These are phyloP conservation scores for Inga oerstediana DNA, from an alignment of 306 rosid genomes.

Conservation along the genomic window DNA sequence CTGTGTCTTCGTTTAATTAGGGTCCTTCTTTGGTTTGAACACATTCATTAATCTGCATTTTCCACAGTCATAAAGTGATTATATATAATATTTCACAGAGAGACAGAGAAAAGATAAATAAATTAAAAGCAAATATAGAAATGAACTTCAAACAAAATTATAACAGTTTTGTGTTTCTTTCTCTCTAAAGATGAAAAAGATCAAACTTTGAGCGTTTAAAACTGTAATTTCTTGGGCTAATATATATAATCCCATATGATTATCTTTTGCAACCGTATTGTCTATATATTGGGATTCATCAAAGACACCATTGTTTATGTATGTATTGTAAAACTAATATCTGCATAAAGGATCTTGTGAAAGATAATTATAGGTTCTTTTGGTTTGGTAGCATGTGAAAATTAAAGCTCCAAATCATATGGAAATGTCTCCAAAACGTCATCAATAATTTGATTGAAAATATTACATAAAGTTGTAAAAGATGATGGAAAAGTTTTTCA, in stretches of 20 bases:
- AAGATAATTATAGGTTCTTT: neutral
- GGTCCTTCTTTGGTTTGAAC: neutral
- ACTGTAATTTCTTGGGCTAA: neutral
- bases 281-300: neutral
- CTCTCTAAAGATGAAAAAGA: neutral
- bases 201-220: neutral
- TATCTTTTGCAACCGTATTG: neutral
- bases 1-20: neutral
- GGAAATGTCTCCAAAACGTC: neutral
- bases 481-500: constrained; percentile 30
- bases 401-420: neutral
- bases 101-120: neutral
- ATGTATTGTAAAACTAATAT: neutral
- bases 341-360: neutral
- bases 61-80: neutral
- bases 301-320: neutral
- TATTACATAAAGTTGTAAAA: constrained; percentile 19
- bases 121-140: neutral
- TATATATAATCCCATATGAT: neutral
- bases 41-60: neutral
- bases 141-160: neutral
- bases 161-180: neutral
- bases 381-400: no score
- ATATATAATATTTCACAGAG: neutral
- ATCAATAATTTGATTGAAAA: neutral